Evolutionary conservation across 768 basidiomycete genomes (phyloP), one percentile per base, ranked within the genome.

Genomic region (Cantharellus anzutake): DNA sequence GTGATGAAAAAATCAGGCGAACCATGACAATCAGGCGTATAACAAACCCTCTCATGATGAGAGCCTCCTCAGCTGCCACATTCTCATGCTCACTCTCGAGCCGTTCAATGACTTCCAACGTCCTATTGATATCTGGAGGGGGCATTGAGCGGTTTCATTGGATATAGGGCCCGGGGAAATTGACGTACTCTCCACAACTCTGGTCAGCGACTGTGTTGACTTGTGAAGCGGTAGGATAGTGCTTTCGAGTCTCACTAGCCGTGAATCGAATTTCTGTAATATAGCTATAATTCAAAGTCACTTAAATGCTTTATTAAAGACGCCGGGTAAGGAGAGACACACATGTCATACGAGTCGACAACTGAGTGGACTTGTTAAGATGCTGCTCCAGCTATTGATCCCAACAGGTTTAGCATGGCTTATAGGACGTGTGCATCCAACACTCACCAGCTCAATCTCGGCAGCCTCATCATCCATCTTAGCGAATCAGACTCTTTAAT

Each of bases 311-410:
- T 60, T 5, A 61, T 11, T 52, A 57, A 20, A 57, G 11, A 29
- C 16, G 51, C 14, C 16, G 44, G 44, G 29, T 11, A 11, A 48
- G 11, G 41, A n/a, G 5, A 52, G 37, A 1, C 84, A 59, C 72
- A 90, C 86, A 79, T 62, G 80, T 88, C 87, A 91, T 90, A 57
- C 85, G 76, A 66, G 84, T 83, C 1, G 87, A 89, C 62, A 87
- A 84, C 66, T 86, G 86, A 29, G 79, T 78, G 0, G 87, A 90
- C 71, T 89, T 90, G 69, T 84, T 81, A 50, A 91, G 73, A 67
- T 90, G 89, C 70, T 90, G 88, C 71, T 91, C 86, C 5, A 91
- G 76, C 87, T 87, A 29, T 29, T 29, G 20, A 29, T 29, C 51
- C n/a, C 38, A 14, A 7, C 7, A 16, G 35, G 35, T 38, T 56